Evolutionary conservation across 306 rosid species (phyloP).

Genomic region (Styphnolobium japonicum): DNA sequence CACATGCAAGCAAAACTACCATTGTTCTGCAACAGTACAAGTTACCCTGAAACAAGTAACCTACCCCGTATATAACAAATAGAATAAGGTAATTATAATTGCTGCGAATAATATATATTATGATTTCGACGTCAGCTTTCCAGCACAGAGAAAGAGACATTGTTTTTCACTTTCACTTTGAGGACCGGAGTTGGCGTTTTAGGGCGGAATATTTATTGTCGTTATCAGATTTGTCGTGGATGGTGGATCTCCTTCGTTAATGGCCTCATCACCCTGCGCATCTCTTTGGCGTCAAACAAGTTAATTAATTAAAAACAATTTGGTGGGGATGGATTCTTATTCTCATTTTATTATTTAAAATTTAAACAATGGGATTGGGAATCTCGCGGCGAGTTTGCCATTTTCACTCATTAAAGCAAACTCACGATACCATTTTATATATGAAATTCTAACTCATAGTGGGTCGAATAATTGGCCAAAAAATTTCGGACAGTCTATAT

Average conservation of each 20-base stretch:
- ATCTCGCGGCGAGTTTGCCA: not conserved
- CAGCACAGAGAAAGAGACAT: slow-evolving; percentile 25
- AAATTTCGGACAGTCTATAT: too few species aligned
- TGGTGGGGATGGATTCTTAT: slow-evolving; percentile 27
- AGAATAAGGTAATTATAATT: too few species aligned
- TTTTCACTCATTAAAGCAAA: not conserved
- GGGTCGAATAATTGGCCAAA: too few species aligned
- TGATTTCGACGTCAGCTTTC: slow-evolving; percentile 17
- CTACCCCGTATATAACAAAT: too few species aligned
- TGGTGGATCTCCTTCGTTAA: slow-evolving; percentile 22
- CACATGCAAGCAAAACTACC: not conserved
- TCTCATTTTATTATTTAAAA: slow-evolving; percentile 2
- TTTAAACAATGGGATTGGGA: slow-evolving; percentile 19
- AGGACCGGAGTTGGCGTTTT: slow-evolving; percentile 22
- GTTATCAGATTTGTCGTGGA: slow-evolving; percentile 19
- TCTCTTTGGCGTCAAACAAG: slow-evolving; percentile 11
- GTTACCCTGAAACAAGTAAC: not conserved
- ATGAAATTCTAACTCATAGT: not conserved
- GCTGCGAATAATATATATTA: not conserved
- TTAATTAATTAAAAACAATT: not conserved
- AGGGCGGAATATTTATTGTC: slow-evolving; percentile 21
- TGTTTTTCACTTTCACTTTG: not conserved
- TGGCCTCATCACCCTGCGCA: slow-evolving; percentile 12
- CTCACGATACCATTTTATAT: not conserved
- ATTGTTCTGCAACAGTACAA: not conserved